Conservation (phyloP, 2,329 filamentous ascomycete genomes). For the Fusarium abutilonis region DNA sequence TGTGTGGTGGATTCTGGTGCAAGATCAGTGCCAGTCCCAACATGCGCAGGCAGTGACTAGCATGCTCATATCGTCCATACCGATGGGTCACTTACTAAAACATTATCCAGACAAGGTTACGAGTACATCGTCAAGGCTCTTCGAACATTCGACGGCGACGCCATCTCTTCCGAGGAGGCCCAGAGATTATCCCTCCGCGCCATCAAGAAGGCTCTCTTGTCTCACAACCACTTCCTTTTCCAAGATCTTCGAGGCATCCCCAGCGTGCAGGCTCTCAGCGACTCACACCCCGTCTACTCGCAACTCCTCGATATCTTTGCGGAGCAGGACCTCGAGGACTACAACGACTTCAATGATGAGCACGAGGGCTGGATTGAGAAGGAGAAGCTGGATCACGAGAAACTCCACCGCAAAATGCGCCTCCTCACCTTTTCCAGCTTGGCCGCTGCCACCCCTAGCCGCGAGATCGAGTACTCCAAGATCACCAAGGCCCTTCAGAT, state of each 20-base stretch:
- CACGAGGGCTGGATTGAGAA: constrained; percentile 86
- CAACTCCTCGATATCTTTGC: constrained; percentile 96
- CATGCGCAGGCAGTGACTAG: background rate
- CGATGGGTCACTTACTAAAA: constrained; percentile 29
- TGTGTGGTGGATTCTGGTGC: background rate
- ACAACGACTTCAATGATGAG: constrained; percentile 93
- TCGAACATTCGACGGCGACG: constrained; percentile 67
- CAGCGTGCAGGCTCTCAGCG: constrained; percentile 85
- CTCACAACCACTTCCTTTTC: constrained; percentile 72
- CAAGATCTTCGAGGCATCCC: constrained; percentile 83
- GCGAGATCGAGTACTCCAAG: constrained; percentile 86
- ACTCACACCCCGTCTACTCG: constrained; percentile 84
- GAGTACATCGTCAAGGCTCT: constrained; percentile 72
- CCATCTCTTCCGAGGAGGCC: constrained; percentile 67
- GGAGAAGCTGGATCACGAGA: constrained; percentile 75
- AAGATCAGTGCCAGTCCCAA: background rate
- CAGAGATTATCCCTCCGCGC: constrained; percentile 68
- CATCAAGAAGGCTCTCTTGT: constrained; percentile 63
- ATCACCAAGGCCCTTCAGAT: constrained; percentile 90
- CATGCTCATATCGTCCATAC: background rate
- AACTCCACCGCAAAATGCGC: constrained; percentile 93
- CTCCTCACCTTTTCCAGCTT: constrained; percentile 92
- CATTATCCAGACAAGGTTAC: constrained; percentile 65
- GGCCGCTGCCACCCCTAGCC: constrained; percentile 82
- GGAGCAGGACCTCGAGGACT: constrained; percentile 92